These are phyloP conservation scores for Wickerhamomyces chambardii DNA, from an alignment of 805 yeast genomes.

Conservation along the genomic window DNA sequence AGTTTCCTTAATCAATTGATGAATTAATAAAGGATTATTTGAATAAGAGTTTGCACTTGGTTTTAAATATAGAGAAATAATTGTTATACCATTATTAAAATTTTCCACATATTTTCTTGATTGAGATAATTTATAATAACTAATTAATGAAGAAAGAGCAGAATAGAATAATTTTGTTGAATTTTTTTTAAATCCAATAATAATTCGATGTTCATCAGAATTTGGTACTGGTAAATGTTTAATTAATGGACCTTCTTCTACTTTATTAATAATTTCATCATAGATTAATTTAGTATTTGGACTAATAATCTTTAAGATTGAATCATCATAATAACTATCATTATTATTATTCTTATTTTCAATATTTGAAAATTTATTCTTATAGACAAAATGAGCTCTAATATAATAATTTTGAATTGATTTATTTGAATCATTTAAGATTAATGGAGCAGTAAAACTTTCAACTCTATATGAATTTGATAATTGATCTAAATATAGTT, in stretches of 20 bases:
- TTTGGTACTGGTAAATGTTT: constrained; percentile 77
- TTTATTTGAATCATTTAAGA: constrained; percentile 19
- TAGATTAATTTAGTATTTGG: constrained; percentile 73
- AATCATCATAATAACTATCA: constrained; percentile 60
- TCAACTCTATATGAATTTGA: constrained; percentile 59
- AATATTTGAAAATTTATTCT: constrained; percentile 39
- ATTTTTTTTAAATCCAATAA: constrained; percentile 80
- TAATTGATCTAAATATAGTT: constrained; percentile 58
- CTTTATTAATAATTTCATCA: constrained; percentile 60
- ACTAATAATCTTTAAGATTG: constrained; percentile 72
- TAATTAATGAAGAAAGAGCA: constrained; percentile 78
- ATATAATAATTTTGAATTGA: constrained; percentile 31
- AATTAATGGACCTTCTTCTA: constrained; percentile 82
- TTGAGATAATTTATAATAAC: constrained; percentile 77
- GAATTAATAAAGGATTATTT: constrained; percentile 54
- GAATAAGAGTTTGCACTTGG: constrained; percentile 52
- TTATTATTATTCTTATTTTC: too few relatives aligned
- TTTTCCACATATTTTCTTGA: constrained; percentile 92
- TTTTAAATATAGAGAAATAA: constrained; percentile 78
- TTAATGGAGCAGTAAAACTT: constrained; percentile 61
- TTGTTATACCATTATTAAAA: constrained; percentile 80
- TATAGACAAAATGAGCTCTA: constrained; percentile 77
- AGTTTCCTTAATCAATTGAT: constrained; percentile 90
- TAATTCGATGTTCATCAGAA: constrained; percentile 75
- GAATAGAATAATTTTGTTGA: constrained; percentile 83